Evolutionary conservation across 139 green algal species (phyloP).

Genomic region (Micromonas pusilla): DNA sequence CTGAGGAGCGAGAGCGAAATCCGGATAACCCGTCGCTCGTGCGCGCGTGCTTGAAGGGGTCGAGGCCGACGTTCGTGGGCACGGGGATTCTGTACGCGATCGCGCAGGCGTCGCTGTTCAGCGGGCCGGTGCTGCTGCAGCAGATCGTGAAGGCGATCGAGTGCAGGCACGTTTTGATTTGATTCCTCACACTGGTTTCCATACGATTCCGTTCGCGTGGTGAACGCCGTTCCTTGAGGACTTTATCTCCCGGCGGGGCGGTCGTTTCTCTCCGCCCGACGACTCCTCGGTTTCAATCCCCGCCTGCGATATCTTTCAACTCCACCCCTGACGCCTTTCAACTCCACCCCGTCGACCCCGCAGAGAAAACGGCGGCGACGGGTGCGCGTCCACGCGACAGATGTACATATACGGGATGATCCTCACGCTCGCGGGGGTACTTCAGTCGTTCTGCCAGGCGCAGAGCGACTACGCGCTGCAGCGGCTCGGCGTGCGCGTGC

Average conservation of each 20-base stretch:
- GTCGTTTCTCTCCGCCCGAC: too few species aligned
- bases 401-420: constrained; percentile 10
- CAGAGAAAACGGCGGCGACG: not conserved
- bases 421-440: not conserved
- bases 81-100: constrained; percentile 24
- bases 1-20: not conserved
- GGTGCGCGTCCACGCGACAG: not conserved
- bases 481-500: constrained; percentile 26
- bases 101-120: constrained; percentile 6
- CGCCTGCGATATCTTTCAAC: too few species aligned
- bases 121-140: constrained; percentile 13
- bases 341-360: not conserved
- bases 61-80: constrained; percentile 8
- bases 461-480: constrained; percentile 16
- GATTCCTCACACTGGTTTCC: too few species aligned
- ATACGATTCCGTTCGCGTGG: too few species aligned
- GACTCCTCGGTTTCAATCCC: too few species aligned
- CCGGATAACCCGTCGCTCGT: constrained; percentile 1
- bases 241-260: too few species aligned
- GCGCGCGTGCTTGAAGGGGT: not conserved
- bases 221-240: too few species aligned
- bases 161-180: not conserved
- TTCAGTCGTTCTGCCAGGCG: constrained; percentile 1
- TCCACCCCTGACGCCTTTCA: too few species aligned
- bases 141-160: constrained; percentile 15